Percentiles rank a stretch among this genome's conserved stretches.
Conservation (phyloP, 2,329 filamentous ascomycete genomes). For the Colletotrichum incanum region DNA sequence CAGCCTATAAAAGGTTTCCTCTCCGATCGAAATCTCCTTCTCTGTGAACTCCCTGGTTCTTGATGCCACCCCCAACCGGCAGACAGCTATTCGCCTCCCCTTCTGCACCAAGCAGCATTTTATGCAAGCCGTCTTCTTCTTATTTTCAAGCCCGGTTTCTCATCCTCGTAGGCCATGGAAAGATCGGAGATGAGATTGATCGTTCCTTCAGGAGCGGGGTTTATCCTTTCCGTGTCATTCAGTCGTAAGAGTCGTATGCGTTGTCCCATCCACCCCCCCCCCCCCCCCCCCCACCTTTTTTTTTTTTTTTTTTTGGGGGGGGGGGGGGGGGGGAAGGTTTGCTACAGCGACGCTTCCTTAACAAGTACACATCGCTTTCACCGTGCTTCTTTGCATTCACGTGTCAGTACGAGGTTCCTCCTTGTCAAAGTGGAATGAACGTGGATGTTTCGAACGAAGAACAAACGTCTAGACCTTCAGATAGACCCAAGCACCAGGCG, state of each 20-base stretch:
- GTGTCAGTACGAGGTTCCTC: too few relatives aligned
- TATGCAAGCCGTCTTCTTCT: not conserved
- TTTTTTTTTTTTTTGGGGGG: too few relatives aligned
- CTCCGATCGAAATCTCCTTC: not conserved
- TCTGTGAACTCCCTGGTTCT: not conserved
- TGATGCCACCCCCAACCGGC: not conserved
- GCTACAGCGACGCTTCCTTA: too few relatives aligned
- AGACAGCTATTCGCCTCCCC: not conserved
- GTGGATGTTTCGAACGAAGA: too few relatives aligned
- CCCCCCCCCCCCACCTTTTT: not conserved
- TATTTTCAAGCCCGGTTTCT: not conserved
- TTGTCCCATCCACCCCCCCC: not conserved
- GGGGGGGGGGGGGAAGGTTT: too few relatives aligned
- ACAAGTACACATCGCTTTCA: too few relatives aligned
- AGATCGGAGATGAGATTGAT: not conserved
- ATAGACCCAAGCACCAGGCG: not conserved
- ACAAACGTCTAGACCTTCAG: not conserved
- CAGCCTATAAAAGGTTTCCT: too few relatives aligned
- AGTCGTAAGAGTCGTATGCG: conserved; percentile 10
- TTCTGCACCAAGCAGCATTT: not conserved
- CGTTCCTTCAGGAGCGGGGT: not conserved
- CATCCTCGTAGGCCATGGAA: not conserved
- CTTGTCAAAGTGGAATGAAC: too few relatives aligned
- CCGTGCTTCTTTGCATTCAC: too few relatives aligned
- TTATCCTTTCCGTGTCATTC: not conserved